Percentiles rank a stretch among this genome's conserved stretches.
These are phyloP conservation scores for Thuidium tamariscinum DNA, from an alignment of 225 moss, liverwort and hornwort species.

Conservation along the genomic window DNA sequence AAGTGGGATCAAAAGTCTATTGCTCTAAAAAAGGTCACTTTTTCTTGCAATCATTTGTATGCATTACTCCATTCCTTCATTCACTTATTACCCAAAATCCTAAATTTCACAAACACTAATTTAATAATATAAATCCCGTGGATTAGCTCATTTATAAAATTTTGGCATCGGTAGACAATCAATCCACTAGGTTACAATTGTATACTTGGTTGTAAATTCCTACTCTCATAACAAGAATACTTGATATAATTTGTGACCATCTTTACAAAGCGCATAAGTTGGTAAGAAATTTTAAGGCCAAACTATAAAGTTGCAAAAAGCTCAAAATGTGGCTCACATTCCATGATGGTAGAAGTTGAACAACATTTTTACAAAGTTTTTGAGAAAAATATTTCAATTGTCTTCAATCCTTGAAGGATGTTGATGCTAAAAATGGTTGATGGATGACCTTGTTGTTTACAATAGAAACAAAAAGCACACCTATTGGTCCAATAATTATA, in stretches of 20 bases:
- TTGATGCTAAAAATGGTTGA: accelerated
- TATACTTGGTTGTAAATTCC: accelerated
- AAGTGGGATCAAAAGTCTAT: too few species aligned
- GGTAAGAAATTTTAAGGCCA: neutral
- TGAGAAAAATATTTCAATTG: accelerated
- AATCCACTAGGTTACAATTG: accelerated
- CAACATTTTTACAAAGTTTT: neutral
- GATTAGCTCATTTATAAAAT: neutral
- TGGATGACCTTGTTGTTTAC: neutral
- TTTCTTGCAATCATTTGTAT: too few species aligned
- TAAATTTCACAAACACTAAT: neutral
- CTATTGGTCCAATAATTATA: accelerated
- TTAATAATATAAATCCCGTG: accelerated
- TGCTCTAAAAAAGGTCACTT: too few species aligned
- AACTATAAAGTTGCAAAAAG: neutral
- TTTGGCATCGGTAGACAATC: neutral
- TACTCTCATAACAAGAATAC: accelerated
- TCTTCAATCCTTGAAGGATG: neutral
- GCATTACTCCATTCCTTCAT: neutral
- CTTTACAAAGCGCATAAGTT: neutral
- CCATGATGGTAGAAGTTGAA: neutral
- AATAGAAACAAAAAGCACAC: neutral
- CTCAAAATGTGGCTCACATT: accelerated
- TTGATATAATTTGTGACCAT: neutral
- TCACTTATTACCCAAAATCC: neutral